Percentiles rank a stretch among this genome's conserved stretches.
phyloP scores from a whole-genome alignment of 495 filamentous ascomycete genomes.

The Apiosordaria backusii region DNA sequence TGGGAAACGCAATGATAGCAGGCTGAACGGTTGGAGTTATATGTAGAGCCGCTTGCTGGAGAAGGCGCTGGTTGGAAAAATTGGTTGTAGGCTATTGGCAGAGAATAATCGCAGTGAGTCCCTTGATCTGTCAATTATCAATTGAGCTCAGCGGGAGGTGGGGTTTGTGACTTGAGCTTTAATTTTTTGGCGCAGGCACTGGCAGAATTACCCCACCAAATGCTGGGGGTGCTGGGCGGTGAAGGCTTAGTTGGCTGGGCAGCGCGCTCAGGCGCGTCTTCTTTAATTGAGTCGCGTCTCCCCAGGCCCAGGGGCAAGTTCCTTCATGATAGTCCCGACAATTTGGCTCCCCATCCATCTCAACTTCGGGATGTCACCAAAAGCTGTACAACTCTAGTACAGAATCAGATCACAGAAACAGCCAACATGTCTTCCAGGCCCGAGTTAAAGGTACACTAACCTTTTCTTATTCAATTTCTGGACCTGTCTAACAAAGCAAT shows the following conservation, averaged over 20 bases:
- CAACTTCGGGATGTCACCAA: constrained; percentile 2
- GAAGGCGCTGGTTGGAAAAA: not conserved
- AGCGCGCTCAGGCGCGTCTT: constrained; percentile 21
- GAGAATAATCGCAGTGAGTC: not conserved
- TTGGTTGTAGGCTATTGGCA: not conserved
- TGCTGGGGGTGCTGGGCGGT: constrained; percentile 2
- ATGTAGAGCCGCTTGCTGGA: too few relatives aligned
- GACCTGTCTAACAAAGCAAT: not conserved
- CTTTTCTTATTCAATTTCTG: not conserved
- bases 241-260: constrained; percentile 1
- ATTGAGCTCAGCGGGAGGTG: not conserved
- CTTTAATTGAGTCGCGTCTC: constrained; percentile 31
- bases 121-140: not conserved
- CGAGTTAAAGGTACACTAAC: constrained; percentile 68
- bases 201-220: constrained; percentile 13
- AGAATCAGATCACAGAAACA: not conserved
- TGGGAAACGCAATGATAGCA: not conserved
- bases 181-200: not conserved
- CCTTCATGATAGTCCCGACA: not conserved
- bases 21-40: not conserved
- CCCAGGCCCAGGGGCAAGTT: constrained; percentile 3
- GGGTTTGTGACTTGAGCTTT: not conserved
- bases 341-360: constrained; percentile 2
- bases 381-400: not conserved
- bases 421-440: constrained; percentile 79